Percentiles rank a stretch among this genome's conserved stretches.
Evolutionary conservation across 2,329 filamentous ascomycete genomes (phyloP).

Genomic region (Phyllosticta capitalensis): DNA sequence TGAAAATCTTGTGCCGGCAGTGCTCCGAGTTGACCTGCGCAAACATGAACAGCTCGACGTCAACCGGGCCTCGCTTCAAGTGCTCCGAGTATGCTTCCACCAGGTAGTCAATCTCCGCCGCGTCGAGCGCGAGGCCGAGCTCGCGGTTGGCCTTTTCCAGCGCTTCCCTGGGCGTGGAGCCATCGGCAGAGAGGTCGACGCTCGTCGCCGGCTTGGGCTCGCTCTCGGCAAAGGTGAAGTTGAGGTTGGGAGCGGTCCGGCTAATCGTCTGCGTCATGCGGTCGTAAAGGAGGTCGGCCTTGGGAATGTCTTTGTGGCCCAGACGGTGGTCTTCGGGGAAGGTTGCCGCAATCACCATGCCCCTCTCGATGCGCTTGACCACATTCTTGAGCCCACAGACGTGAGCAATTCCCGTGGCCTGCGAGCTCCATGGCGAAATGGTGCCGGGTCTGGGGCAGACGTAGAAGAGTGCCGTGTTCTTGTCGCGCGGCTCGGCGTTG

Average conservation of each 20-base stretch:
- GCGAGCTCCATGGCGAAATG: conserved; percentile 94
- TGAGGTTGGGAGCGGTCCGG: conserved; percentile 56
- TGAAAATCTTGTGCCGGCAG: conserved; percentile 84
- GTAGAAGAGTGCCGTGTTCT: conserved; percentile 53
- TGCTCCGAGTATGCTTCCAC: conserved; percentile 68
- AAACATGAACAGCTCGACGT: conserved; percentile 98
- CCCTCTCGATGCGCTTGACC: conserved; percentile 74
- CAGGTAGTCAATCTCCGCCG: conserved; percentile 84
- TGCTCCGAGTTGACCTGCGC: conserved; percentile 98
- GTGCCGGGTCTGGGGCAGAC: conserved; percentile 70
- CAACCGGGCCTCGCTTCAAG: conserved; percentile 60
- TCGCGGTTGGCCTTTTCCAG: conserved; percentile 76
- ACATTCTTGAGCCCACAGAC: conserved; percentile 73
- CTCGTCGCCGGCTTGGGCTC: conserved; percentile 57
- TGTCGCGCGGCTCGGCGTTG: conserved; percentile 40
- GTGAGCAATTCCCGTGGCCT: conserved; percentile 86
- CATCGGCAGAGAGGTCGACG: conserved; percentile 62
- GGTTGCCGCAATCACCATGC: conserved; percentile 62
- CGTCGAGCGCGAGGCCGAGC: conserved; percentile 77
- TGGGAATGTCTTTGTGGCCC: conserved; percentile 43
- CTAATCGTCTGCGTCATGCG: conserved; percentile 88
- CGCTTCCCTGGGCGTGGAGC: conserved; percentile 56
- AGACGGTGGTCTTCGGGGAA: conserved; percentile 41
- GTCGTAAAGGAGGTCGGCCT: conserved; percentile 71
- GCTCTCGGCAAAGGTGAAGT: conserved; percentile 68